These are phyloP conservation scores for Boletus patriciae DNA, from an alignment of 768 basidiomycete genomes.

Conservation along the genomic window DNA sequence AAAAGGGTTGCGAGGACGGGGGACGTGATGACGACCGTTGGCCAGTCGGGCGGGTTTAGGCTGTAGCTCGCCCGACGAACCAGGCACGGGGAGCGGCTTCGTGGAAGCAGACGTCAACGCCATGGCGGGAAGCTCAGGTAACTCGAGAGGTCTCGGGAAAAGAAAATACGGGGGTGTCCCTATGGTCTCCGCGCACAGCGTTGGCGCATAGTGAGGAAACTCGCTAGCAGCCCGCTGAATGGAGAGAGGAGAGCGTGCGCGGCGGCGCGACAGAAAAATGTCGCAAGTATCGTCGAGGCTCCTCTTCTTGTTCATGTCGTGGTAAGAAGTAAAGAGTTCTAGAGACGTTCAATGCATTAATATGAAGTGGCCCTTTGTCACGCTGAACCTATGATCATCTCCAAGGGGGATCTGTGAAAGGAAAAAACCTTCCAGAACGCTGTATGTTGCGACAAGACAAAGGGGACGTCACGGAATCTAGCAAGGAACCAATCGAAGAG, in stretches of 20 bases:
- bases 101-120: neutral
- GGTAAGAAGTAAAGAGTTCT: slow-evolving; percentile 15
- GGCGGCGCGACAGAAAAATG: slow-evolving; percentile 28
- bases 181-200: slow-evolving; percentile 9
- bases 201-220: slow-evolving; percentile 3
- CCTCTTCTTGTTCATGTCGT: slow-evolving; percentile 25
- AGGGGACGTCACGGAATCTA: slow-evolving; percentile 15
- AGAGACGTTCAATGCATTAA: slow-evolving; percentile 8
- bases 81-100: slow-evolving; percentile 28
- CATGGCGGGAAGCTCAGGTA: neutral
- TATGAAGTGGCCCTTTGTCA: slow-evolving; percentile 20
- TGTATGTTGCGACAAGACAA: slow-evolving; percentile 20
- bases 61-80: slow-evolving; percentile 22
- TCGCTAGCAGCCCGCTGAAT: slow-evolving; percentile 14
- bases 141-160: slow-evolving; percentile 9
- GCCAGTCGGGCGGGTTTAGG: slow-evolving; percentile 15
- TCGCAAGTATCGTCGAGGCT: slow-evolving; percentile 35
- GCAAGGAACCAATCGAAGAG: slow-evolving; percentile 1
- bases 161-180: slow-evolving; percentile 7
- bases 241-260: slow-evolving; percentile 5
- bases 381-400: neutral
- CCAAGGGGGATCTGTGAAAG: slow-evolving; percentile 19
- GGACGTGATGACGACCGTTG: slow-evolving; percentile 49
- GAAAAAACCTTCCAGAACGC: slow-evolving; percentile 12
- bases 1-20: slow-evolving; percentile 75